Conservation (phyloP, 495 filamentous ascomycete genomes). For the Aspergillus baeticus region DNA sequence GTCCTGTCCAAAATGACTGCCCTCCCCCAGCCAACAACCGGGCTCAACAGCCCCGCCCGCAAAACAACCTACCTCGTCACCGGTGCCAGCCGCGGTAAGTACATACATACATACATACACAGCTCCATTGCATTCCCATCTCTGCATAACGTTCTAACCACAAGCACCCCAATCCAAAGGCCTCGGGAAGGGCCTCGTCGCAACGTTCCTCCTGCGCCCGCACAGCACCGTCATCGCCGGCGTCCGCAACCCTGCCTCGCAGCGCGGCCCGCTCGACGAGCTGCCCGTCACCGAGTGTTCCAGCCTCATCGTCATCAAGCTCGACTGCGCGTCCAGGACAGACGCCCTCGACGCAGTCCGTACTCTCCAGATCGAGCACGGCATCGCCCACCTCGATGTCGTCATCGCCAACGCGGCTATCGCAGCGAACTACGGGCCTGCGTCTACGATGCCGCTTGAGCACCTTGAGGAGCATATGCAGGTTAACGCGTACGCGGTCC, state of each 20-base stretch:
- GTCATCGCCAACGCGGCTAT: background rate
- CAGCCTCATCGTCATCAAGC: background rate
- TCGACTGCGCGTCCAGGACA: background rate
- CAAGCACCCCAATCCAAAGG: background rate
- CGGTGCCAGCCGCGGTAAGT: background rate
- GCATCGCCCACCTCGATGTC: background rate
- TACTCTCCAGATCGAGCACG: background rate
- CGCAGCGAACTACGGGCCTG: background rate
- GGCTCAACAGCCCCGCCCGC: background rate
- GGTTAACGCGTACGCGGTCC: background rate
- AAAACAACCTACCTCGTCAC: conserved; percentile 1
- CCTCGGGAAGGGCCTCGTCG: background rate
- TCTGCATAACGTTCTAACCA: background rate
- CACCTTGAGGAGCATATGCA: background rate
- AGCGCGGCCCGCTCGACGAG: background rate
- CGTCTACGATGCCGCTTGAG: background rate
- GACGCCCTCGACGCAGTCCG: background rate
- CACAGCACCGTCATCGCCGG: conserved; percentile 2
- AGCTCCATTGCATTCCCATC: background rate
- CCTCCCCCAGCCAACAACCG: background rate
- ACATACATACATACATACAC: too few species aligned
- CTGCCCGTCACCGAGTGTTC: background rate
- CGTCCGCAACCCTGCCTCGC: background rate
- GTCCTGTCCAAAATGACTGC: background rate
- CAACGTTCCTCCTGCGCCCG: background rate